Evolutionary conservation across 805 yeast genomes (phyloP).

Genomic region (Starmerella scarabaei): DNA sequence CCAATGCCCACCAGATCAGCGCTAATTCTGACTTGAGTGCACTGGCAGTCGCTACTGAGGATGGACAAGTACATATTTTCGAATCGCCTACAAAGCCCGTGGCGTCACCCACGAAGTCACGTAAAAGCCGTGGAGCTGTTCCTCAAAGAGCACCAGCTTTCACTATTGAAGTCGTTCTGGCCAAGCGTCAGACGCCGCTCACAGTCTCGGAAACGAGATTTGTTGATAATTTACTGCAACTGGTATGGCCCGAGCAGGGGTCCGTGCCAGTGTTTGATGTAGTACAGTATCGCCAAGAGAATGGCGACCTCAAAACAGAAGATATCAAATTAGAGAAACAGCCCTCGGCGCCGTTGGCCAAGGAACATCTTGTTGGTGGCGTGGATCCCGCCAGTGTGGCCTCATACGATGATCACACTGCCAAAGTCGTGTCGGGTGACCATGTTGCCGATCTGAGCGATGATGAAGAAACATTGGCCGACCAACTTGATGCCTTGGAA

Average conservation of each 20-base stretch:
- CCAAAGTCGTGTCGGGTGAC: constrained; percentile 28
- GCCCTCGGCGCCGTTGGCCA: constrained; percentile 19
- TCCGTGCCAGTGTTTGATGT: constrained; percentile 25
- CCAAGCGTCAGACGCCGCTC: constrained; percentile 5
- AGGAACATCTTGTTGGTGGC: constrained; percentile 20
- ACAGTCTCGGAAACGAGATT: constrained; percentile 10
- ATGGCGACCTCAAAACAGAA: constrained; percentile 22
- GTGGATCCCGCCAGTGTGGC: constrained; percentile 36
- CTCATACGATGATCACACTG: constrained; percentile 26
- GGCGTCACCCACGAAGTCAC: constrained; percentile 2
- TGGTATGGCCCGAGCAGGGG: constrained; percentile 28
- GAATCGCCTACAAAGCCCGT: constrained; percentile 19
- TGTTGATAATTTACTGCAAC: constrained; percentile 12
- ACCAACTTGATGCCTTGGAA: constrained; percentile 29
- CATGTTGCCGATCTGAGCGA: constrained; percentile 27
- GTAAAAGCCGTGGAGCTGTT: constrained; percentile 7
- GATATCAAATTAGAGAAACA: constrained; percentile 9
- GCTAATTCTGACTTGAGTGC: constrained; percentile 20
- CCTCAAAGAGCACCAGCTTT: constrained; percentile 9
- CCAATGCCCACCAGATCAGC: constrained; percentile 36
- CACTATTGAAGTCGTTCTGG: constrained; percentile 7
- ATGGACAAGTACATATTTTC: constrained; percentile 63
- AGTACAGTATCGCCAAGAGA: constrained; percentile 22
- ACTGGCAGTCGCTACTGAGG: constrained; percentile 54
- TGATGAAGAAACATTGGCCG: constrained; percentile 31